These are phyloP conservation scores for Theileria annulata DNA, from an alignment of 169 alveolate species.

Conservation along the genomic window DNA sequence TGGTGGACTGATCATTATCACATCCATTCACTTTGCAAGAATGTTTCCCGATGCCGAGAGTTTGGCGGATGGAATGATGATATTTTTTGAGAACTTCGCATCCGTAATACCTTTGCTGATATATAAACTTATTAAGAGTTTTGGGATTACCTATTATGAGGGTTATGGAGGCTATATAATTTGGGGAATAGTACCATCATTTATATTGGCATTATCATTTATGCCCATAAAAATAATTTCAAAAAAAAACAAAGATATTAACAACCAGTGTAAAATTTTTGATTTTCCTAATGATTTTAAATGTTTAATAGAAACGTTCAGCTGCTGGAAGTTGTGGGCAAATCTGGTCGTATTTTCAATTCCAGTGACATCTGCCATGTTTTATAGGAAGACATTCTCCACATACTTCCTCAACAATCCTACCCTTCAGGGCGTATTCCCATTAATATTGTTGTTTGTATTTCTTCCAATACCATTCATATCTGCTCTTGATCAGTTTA, in stretches of 20 bases:
- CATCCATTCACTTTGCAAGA: slow-evolving; percentile 56
- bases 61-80: slow-evolving; percentile 50
- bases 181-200: slow-evolving; percentile 39
- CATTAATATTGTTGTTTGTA: slow-evolving; percentile 17
- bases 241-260: slow-evolving; percentile 14
- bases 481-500: slow-evolving; percentile 47
- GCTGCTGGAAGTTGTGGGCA: slow-evolving; percentile 25
- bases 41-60: slow-evolving; percentile 48
- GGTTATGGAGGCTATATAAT: slow-evolving; percentile 33
- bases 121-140: slow-evolving; percentile 9
- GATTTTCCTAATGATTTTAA: slow-evolving; percentile 15
- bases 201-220: slow-evolving; percentile 28
- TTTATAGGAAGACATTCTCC: slow-evolving; percentile 47
- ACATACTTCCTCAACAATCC: slow-evolving; percentile 39
- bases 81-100: slow-evolving; percentile 53
- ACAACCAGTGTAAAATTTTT: not conserved
- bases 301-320: slow-evolving; percentile 11
- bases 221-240: slow-evolving; percentile 33
- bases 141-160: slow-evolving; percentile 17
- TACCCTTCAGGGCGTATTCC: slow-evolving; percentile 26
- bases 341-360: slow-evolving; percentile 34
- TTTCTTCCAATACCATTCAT: slow-evolving; percentile 39
- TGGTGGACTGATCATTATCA: slow-evolving; percentile 36
- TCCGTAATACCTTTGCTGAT: slow-evolving; percentile 42
- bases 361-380: slow-evolving; percentile 30